Percentiles rank a stretch among this genome's conserved stretches.
These are phyloP conservation scores for Erythrobasidium hasegawianum DNA, from an alignment of 1,284 basidiomycete species.

Conservation along the genomic window DNA sequence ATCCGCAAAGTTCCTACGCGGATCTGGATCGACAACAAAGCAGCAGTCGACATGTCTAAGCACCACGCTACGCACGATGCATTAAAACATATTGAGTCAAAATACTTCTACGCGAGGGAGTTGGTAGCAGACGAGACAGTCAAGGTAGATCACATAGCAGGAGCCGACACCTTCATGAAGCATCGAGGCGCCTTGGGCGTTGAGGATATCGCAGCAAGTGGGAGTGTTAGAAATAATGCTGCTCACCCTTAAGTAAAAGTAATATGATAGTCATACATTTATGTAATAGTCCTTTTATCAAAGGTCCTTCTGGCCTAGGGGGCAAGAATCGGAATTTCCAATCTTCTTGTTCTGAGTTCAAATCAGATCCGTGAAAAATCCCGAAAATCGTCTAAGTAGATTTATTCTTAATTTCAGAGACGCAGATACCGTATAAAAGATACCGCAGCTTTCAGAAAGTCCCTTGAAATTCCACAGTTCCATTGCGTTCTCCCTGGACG, in stretches of 20 bases:
- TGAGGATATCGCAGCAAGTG: background rate
- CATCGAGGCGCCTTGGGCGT: background rate
- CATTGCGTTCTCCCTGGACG: no score
- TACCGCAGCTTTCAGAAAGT: no score
- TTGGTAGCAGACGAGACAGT: constrained; percentile 8
- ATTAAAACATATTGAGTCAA: constrained; percentile 35
- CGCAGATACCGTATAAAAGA: no score
- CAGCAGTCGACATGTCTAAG: constrained; percentile 31
- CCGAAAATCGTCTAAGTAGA: no score
- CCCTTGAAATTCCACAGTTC: no score
- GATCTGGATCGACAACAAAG: constrained; percentile 32
- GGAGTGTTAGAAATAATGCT: constrained; percentile 9
- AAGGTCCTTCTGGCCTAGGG: no score
- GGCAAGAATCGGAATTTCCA: no score
- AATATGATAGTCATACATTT: background rate
- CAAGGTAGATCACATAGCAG: constrained; percentile 15
- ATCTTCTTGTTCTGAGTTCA: no score
- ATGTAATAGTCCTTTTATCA: background rate
- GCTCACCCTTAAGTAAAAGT: no score
- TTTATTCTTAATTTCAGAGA: no score
- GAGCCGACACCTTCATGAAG: background rate
- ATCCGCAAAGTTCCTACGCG: background rate
- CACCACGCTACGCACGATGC: constrained; percentile 19
- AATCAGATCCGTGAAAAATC: no score
- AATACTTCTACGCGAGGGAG: constrained; percentile 34